A percentile compares a stretch with the other conserved stretches of the same genome.
phyloP scores from a whole-genome alignment of 202 grass and related monocot species.

The Panicum virgatum region DNA sequence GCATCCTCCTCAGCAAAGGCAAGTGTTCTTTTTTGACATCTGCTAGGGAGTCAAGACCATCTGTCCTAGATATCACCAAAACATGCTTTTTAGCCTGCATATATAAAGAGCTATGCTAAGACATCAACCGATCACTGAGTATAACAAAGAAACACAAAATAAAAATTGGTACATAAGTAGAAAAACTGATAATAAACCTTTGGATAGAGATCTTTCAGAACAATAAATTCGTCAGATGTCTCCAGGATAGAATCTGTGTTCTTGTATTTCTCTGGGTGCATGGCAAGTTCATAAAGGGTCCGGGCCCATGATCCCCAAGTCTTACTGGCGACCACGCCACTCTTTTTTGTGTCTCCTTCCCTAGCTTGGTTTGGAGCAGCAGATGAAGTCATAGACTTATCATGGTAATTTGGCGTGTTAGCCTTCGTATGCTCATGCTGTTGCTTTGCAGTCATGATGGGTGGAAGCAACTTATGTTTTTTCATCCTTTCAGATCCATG shows the following conservation, averaged over 20 bases:
- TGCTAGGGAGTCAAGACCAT: slow-evolving; percentile 77
- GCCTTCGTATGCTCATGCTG: neutral
- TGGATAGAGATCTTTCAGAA: slow-evolving; percentile 86
- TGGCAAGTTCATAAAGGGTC: slow-evolving; percentile 71
- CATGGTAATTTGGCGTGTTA: slow-evolving; percentile 1
- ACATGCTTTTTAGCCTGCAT: slow-evolving; percentile 82
- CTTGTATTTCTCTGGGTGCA: slow-evolving; percentile 76
- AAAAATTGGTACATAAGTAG: slow-evolving; percentile 10
- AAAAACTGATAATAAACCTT: slow-evolving; percentile 56
- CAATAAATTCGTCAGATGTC: slow-evolving; percentile 69
- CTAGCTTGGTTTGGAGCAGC: slow-evolving; percentile 11
- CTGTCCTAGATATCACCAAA: slow-evolving; percentile 73
- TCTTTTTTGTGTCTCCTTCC: slow-evolving; percentile 33
- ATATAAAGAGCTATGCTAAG: slow-evolving; percentile 12
- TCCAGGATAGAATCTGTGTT: slow-evolving; percentile 62
- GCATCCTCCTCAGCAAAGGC: slow-evolving; percentile 68
- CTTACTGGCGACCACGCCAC: slow-evolving; percentile 31
- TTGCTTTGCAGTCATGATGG: slow-evolving; percentile 15
- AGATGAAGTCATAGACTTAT: slow-evolving; percentile 20
- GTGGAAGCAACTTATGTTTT: slow-evolving; percentile 55
- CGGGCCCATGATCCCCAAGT: slow-evolving; percentile 81
- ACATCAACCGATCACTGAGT: neutral
- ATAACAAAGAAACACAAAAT: slow-evolving; percentile 5
- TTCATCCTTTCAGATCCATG: slow-evolving; percentile 60
- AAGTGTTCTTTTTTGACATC: slow-evolving; percentile 74